phyloP scores from a whole-genome alignment of 495 filamentous ascomycete genomes.

The Xylaria longipes region DNA sequence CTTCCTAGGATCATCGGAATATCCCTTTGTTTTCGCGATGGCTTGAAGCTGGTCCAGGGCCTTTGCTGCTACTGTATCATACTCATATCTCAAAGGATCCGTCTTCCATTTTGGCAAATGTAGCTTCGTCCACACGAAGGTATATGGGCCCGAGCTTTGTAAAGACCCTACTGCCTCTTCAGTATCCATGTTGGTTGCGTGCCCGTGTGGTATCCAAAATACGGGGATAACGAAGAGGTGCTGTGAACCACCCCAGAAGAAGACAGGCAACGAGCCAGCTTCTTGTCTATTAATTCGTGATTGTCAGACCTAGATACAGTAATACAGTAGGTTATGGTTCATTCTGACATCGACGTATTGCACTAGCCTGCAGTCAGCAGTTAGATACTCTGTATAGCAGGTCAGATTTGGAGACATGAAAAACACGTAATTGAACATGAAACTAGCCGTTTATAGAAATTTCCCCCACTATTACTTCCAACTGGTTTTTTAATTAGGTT shows the following conservation, averaged over 20 bases:
- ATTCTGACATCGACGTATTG: not conserved
- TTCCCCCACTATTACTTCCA: no score
- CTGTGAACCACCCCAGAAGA: not conserved
- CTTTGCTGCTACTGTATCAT: slow-evolving; percentile 52
- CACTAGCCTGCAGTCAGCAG: not conserved
- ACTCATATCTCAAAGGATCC: slow-evolving; percentile 52
- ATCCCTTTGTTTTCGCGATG: slow-evolving; percentile 37
- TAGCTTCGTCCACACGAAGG: slow-evolving; percentile 53
- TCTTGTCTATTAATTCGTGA: not conserved
- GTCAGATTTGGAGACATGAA: no score
- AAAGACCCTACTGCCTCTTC: not conserved
- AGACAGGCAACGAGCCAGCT: not conserved
- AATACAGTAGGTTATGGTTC: not conserved
- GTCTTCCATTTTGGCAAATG: slow-evolving; percentile 50
- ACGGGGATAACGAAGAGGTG: not conserved
- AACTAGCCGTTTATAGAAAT: no score
- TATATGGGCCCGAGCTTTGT: slow-evolving; percentile 34
- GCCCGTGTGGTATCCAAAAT: not conserved
- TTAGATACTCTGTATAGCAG: no score
- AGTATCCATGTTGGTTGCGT: not conserved
- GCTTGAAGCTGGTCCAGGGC: slow-evolving; percentile 50
- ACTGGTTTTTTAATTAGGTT: no score
- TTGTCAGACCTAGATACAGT: not conserved
- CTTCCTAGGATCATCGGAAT: slow-evolving; percentile 25
- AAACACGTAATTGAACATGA: no score